These are phyloP conservation scores for Kondoa subrosea DNA, from an alignment of 768 basidiomycete genomes.

Conservation along the genomic window DNA sequence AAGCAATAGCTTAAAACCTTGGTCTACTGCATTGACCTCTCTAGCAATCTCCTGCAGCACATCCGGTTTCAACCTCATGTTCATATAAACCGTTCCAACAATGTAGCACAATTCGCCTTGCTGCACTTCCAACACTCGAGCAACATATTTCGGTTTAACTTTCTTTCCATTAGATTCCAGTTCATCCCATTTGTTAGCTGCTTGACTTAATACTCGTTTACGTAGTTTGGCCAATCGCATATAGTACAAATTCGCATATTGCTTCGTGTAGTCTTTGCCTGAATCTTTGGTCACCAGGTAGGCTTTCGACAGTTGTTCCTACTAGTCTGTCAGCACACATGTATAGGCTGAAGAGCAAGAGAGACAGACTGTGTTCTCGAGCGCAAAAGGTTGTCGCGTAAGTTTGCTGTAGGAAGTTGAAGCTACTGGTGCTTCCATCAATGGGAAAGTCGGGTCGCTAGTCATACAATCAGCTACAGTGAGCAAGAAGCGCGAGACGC, in stretches of 20 bases:
- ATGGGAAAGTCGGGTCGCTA: neutral
- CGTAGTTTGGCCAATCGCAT: slow-evolving; percentile 42
- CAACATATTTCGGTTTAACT: slow-evolving; percentile 36
- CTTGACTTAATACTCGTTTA: slow-evolving; percentile 39
- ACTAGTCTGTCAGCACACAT: neutral
- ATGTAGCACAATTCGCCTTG: slow-evolving; percentile 76
- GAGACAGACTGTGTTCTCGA: neutral
- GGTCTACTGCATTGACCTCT: slow-evolving; percentile 53
- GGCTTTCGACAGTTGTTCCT: neutral
- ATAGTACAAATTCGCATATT: slow-evolving; percentile 60
- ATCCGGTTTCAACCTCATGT: slow-evolving; percentile 97
- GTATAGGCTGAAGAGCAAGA: neutral
- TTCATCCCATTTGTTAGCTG: slow-evolving; percentile 40
- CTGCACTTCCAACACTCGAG: slow-evolving; percentile 68
- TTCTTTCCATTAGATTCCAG: slow-evolving; percentile 23
- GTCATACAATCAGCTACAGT: neutral
- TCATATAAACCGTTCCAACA: slow-evolving; percentile 90
- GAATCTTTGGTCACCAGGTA: slow-evolving; percentile 16
- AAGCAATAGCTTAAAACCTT: slow-evolving; percentile 1
- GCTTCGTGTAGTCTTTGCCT: slow-evolving; percentile 47
- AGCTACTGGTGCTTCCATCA: neutral
- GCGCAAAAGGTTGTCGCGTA: neutral
- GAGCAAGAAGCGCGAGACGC: too few relatives aligned
- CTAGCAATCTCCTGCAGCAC: slow-evolving; percentile 87
- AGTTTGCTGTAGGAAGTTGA: neutral